These are phyloP conservation scores for Aspergillus brunneoviolaceus DNA, from an alignment of 2,329 filamentous ascomycete species.

Conservation along the genomic window DNA sequence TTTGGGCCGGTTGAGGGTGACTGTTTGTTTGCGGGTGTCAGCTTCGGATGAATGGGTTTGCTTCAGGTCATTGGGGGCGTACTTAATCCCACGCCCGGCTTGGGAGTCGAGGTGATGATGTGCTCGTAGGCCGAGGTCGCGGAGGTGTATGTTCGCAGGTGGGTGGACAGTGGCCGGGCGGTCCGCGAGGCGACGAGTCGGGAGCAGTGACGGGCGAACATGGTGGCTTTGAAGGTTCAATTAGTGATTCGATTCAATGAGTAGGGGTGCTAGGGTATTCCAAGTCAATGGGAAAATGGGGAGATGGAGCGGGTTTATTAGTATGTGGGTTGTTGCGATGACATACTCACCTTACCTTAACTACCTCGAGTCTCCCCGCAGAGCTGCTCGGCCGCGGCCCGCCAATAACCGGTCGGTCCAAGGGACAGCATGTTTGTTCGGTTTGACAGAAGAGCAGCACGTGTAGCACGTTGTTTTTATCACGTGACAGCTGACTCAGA, in stretches of 20 bases:
- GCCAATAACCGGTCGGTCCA: background rate
- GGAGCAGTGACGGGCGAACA: conserved; percentile 52
- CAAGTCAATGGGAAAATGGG: background rate
- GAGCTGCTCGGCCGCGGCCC: background rate
- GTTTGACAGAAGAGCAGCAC: background rate
- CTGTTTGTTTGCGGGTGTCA: conserved; percentile 46
- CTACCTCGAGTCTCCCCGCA: conserved; percentile 2
- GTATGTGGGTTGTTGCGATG: background rate
- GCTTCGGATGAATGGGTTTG: no score
- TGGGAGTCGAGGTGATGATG: conserved; percentile 77
- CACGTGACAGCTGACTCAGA: conserved; percentile 10
- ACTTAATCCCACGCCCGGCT: conserved; percentile 90
- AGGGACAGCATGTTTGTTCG: background rate
- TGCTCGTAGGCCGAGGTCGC: conserved; percentile 66
- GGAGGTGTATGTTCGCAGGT: conserved; percentile 37
- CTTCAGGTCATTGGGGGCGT: conserved; percentile 18
- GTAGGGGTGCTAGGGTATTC: no score
- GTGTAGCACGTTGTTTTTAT: no score
- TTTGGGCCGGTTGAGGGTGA: conserved; percentile 91
- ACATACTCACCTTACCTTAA: background rate
- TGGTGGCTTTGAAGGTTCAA: conserved; percentile 18
- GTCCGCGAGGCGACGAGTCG: conserved; percentile 61
- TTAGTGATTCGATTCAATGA: background rate
- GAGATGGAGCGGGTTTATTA: background rate
- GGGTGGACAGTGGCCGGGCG: conserved; percentile 37